phyloP scores from a whole-genome alignment of 1,139 yeast genomes.

The Suhomyces taliae region DNA sequence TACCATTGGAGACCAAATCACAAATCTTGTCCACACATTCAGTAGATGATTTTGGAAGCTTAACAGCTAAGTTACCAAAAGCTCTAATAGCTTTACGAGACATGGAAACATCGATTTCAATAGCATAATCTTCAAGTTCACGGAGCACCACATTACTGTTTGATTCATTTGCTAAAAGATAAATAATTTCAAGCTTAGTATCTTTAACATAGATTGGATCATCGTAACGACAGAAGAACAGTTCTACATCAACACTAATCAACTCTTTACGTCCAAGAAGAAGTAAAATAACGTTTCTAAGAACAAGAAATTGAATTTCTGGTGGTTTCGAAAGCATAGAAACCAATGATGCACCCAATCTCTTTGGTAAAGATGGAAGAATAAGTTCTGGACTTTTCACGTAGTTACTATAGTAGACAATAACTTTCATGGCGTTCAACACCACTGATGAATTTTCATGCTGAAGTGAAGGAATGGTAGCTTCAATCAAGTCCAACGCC shows the following conservation, averaged over 20 bases:
- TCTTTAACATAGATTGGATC: slow-evolving; percentile 90
- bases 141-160: slow-evolving; percentile 64
- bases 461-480: slow-evolving; percentile 70
- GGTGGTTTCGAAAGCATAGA: slow-evolving; percentile 75
- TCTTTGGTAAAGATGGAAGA: slow-evolving; percentile 53
- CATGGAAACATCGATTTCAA: slow-evolving; percentile 83
- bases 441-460: slow-evolving; percentile 85
- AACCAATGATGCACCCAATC: slow-evolving; percentile 71
- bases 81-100: slow-evolving; percentile 87
- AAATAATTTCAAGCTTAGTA: slow-evolving; percentile 85
- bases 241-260: slow-evolving; percentile 64
- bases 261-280: slow-evolving; percentile 67
- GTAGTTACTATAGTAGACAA: slow-evolving; percentile 73
- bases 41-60: slow-evolving; percentile 55
- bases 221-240: slow-evolving; percentile 78
- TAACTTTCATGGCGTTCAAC: slow-evolving; percentile 69
- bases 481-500: slow-evolving; percentile 66
- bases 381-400: slow-evolving; percentile 46
- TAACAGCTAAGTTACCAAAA: slow-evolving; percentile 84
- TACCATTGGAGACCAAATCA: slow-evolving; percentile 62
- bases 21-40: slow-evolving; percentile 64
- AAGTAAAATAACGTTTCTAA: slow-evolving; percentile 77
- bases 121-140: slow-evolving; percentile 83
- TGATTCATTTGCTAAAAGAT: slow-evolving; percentile 65
- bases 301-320: slow-evolving; percentile 79